Evolutionary conservation across 31 red algal species (phyloP).

Genomic region (Pterothamnion heteromorphum): DNA sequence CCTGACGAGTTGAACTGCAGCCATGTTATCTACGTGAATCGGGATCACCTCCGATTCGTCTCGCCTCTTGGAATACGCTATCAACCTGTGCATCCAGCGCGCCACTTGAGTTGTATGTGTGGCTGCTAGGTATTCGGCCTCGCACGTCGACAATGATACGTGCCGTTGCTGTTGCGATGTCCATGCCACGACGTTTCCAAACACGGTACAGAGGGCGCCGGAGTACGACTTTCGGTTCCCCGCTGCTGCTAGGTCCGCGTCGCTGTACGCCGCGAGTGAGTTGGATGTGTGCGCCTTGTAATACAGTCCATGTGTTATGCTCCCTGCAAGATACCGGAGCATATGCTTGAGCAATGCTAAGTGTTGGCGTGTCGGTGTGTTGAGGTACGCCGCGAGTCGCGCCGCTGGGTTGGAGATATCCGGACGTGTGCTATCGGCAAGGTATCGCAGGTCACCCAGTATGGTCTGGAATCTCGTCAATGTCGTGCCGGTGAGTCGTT

Average conservation of each 20-base stretch:
- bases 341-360: neutral
- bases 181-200: neutral
- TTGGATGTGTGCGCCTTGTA: neutral
- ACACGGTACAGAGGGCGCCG: neutral
- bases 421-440: constrained; percentile 41
- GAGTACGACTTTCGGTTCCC: neutral
- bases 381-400: neutral
- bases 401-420: constrained; percentile 1
- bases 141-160: neutral
- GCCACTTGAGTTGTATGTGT: neutral
- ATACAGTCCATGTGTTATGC: neutral
- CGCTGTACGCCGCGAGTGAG: neutral
- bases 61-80: too few species aligned
- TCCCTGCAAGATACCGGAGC: neutral
- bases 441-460: constrained; percentile 43
- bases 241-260: neutral
- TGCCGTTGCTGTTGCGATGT: neutral
- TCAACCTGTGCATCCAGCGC: neutral
- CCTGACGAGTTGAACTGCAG: too few species aligned
- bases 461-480: neutral
- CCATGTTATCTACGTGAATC: too few species aligned
- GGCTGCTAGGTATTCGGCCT: constrained; percentile 44
- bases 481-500: neutral
- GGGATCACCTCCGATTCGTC: too few species aligned
- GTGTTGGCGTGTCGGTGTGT: neutral